phyloP scores from a whole-genome alignment of 306 rosid genomes.

The Trichosanthes cucumerina region DNA sequence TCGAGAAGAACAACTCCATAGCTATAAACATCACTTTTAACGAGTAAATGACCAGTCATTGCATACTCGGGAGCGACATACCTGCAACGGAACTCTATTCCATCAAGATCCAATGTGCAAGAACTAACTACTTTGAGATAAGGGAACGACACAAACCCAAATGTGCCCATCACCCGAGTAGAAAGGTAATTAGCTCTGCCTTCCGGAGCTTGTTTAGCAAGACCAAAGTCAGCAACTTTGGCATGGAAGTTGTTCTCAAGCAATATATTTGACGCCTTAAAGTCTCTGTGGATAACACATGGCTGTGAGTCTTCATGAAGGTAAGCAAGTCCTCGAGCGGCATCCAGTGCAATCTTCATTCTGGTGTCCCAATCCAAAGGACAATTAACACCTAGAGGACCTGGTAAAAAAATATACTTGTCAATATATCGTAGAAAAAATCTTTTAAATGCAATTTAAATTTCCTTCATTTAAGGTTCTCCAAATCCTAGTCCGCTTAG shows the following conservation, averaged over 20 bases:
- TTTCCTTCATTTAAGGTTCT: not conserved
- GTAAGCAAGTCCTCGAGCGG: slow-evolving; percentile 95
- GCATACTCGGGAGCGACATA: slow-evolving; percentile 99
- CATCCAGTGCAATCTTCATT: slow-evolving; percentile 96
- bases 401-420: slow-evolving; percentile 30
- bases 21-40: slow-evolving; percentile 95
- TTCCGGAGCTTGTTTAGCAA: slow-evolving; percentile 94
- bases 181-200: slow-evolving; percentile 83
- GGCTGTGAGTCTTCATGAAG: slow-evolving; percentile 97
- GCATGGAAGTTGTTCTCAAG: slow-evolving; percentile 88
- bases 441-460: not conserved
- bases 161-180: slow-evolving; percentile 98
- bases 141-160: slow-evolving; percentile 59
- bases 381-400: slow-evolving; percentile 86
- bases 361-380: slow-evolving; percentile 97
- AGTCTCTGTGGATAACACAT: slow-evolving; percentile 90
- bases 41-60: slow-evolving; percentile 90
- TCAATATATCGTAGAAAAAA: not conserved
- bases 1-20: slow-evolving; percentile 94
- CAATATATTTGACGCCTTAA: slow-evolving; percentile 92
- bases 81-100: slow-evolving; percentile 33
- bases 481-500: not conserved
- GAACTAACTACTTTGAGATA: slow-evolving; percentile 9
- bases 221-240: slow-evolving; percentile 97
- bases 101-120: slow-evolving; percentile 14